phyloP scores from a whole-genome alignment of 371 early-diverging fungal species.

The Mortierella sp. region DNA sequence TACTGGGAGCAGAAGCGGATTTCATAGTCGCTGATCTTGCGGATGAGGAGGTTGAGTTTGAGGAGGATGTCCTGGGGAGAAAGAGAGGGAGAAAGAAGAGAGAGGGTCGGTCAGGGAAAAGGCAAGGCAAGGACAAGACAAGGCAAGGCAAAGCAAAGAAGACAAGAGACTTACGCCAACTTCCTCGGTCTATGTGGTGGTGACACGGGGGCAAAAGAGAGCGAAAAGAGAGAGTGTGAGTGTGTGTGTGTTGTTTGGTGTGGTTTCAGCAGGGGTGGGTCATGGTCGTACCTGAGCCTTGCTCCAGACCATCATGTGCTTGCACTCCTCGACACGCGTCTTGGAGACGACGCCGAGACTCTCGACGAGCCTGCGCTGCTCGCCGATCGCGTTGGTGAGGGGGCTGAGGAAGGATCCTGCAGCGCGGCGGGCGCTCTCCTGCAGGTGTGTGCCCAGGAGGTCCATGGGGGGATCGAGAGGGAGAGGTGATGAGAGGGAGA shows the following conservation, averaged over 20 bases:
- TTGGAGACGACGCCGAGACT: conserved; percentile 49
- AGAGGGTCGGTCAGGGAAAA: not conserved
- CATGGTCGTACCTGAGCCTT: conserved; percentile 33
- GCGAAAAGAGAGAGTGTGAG: not conserved
- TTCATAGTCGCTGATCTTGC: conserved; percentile 54
- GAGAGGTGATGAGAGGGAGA: too few species aligned
- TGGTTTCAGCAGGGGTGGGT: not conserved
- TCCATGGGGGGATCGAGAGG: conserved; percentile 17
- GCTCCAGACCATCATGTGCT: conserved; percentile 54
- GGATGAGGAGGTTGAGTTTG: conserved; percentile 50
- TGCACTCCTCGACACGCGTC: conserved; percentile 52
- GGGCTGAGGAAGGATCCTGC: conserved; percentile 51
- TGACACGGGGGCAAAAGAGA: not conserved
- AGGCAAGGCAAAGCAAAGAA: too few species aligned
- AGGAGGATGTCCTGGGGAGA: conserved; percentile 36
- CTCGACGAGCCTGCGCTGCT: conserved; percentile 48
- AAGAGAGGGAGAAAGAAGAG: not conserved
- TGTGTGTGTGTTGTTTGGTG: not conserved
- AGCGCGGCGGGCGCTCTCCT: conserved; percentile 50
- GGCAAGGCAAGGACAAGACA: too few species aligned
- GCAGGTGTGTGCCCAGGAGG: conserved; percentile 28
- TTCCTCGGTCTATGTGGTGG: conserved; percentile 32
- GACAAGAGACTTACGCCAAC: conserved; percentile 34
- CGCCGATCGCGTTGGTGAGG: conserved; percentile 48
- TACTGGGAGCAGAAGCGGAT: conserved; percentile 48